Conservation (phyloP, 2,329 filamentous ascomycete species). For the Penicillium sp. region DNA sequence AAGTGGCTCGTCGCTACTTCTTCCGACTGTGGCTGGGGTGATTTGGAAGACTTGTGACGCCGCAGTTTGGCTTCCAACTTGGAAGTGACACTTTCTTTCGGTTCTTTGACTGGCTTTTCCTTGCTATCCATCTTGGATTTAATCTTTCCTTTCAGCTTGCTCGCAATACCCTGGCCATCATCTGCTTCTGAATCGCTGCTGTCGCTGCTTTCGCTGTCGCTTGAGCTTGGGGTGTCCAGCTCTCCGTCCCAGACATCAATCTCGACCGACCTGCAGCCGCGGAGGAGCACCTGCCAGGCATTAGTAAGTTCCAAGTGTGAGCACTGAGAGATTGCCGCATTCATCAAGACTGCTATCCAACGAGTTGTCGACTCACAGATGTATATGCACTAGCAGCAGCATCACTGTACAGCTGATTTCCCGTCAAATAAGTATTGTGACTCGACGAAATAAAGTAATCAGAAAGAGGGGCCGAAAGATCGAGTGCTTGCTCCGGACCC, state of each 20-base stretch:
- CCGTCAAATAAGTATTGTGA: constrained; percentile 88
- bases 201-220: constrained; percentile 32
- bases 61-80: constrained; percentile 26
- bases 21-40: not conserved
- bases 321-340: not conserved
- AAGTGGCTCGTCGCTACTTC: constrained; percentile 5
- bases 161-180: constrained; percentile 17
- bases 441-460: constrained; percentile 95
- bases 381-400: constrained; percentile 76
- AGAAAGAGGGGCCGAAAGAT: constrained; percentile 66
- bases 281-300: constrained; percentile 59
- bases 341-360: not conserved
- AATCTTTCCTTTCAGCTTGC: constrained; percentile 20
- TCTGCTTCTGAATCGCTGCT: constrained; percentile 27
- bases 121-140: constrained; percentile 2
- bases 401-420: constrained; percentile 76
- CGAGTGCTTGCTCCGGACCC: constrained; percentile 46
- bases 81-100: constrained; percentile 19
- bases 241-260: constrained; percentile 91
- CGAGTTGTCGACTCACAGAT: constrained; percentile 52
- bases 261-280: constrained; percentile 84
- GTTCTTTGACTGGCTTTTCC: constrained; percentile 15
- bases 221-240: constrained; percentile 37
- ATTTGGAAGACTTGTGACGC: constrained; percentile 19
- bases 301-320: not conserved